Conservation (phyloP, 305 asterid genomes). For the Solanum hybrid region DNA sequence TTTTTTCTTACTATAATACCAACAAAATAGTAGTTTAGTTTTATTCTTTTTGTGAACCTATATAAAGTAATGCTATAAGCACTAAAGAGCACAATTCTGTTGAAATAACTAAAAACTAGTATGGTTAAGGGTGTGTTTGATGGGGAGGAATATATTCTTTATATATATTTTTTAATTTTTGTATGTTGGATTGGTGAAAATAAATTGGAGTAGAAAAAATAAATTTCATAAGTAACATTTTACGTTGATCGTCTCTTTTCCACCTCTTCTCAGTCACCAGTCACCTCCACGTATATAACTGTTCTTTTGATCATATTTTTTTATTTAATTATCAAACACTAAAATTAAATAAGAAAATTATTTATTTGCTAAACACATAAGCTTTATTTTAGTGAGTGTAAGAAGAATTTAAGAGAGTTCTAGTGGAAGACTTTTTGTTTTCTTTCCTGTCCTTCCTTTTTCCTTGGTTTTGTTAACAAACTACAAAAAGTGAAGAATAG, state of each 20-base stretch:
- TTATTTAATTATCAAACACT: neutral
- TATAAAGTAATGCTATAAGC: neutral
- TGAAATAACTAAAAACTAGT: neutral
- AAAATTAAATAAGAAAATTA: neutral
- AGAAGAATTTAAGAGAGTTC: neutral
- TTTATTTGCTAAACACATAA: neutral
- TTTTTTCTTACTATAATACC: neutral
- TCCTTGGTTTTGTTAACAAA: neutral
- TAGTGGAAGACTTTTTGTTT: neutral
- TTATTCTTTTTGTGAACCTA: neutral
- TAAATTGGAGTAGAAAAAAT: neutral
- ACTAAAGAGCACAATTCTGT: neutral
- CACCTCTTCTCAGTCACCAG: neutral
- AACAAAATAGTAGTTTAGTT: neutral
- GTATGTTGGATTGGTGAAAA: neutral
- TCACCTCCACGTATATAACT: neutral
- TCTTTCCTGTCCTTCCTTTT: neutral
- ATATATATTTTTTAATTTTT: neutral
- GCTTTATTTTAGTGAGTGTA: neutral
- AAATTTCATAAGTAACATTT: neutral
- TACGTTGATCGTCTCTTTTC: neutral
- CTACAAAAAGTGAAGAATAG: neutral
- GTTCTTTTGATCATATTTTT: neutral
- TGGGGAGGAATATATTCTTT: neutral
- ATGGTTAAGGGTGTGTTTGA: neutral